Evolutionary conservation across 176 grass and related monocot genomes (phyloP), one percentile per base, ranked within the genome.

Genomic region (Microstegium vimineum): DNA sequence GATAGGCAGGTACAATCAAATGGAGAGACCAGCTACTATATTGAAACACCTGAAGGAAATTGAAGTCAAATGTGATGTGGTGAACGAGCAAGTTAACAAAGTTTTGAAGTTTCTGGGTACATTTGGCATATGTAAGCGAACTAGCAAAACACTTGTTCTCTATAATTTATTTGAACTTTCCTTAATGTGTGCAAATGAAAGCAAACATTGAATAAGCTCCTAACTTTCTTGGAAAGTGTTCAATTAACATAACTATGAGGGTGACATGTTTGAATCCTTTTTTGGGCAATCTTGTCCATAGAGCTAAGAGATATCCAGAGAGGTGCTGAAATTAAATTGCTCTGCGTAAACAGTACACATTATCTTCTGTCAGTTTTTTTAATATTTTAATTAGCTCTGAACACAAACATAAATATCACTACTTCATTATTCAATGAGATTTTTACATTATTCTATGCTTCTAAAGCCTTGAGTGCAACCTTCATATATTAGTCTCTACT

Each of bases 21-120:
- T 23, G 54, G n/a, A 59, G 54, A 23, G 54, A 23, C 10, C 54
- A 59, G 54, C 56, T 47, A 70, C 56, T 34, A 73, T 82, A 73
- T 63, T 56, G 35, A 32, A 82, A 73, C 69, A 63, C 28, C 38
- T 82, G 16, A 82, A 82, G 80, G 56, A 31, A 73, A 57, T 82
- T 13, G 6, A 46, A 46, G 69, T 82, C 28, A 43, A 73, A 62
- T 73, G 69, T 73, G 33, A 18, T 42, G 41, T 16, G 2, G 38
- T 82, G 62, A 22, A 62, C 34, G 28, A 9, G 13, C 37, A 33
- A 15, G 38, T 82, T 73, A 28, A 34, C 20, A 26, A 73, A 47
- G 42, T 63, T 82, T 62, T 62, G 56, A 26, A 73, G 69, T 82
- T 62, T 15, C 38, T 73, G 41, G 30, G 69, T 63, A 63, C 38